These are phyloP conservation scores for Taphrina deformans DNA, from an alignment of 1,139 yeast species.

Conservation along the genomic window DNA sequence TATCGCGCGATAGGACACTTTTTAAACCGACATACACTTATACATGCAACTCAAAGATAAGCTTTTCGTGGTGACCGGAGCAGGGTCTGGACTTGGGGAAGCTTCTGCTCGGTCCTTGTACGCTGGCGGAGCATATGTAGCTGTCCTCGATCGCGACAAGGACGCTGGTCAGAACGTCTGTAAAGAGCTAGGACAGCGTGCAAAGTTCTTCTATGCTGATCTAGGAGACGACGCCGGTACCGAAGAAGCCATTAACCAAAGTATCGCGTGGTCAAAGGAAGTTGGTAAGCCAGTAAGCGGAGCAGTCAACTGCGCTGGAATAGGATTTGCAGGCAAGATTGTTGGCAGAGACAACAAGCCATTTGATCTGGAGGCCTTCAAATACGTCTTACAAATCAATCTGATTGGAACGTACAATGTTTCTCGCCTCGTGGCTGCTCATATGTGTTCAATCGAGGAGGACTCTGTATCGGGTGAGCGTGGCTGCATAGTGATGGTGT, in stretches of 20 bases:
- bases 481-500: slow-evolving; percentile 36
- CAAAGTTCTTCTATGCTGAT: slow-evolving; percentile 35
- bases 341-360: slow-evolving; percentile 36
- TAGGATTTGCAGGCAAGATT: slow-evolving; percentile 35
- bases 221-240: slow-evolving; percentile 34
- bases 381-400: slow-evolving; percentile 37
- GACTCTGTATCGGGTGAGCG: slow-evolving; percentile 37
- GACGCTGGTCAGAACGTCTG: slow-evolving; percentile 28
- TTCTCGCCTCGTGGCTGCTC: slow-evolving; percentile 36
- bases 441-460: slow-evolving; percentile 28
- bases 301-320: slow-evolving; percentile 39
- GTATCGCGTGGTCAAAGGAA: slow-evolving; percentile 32
- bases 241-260: slow-evolving; percentile 34
- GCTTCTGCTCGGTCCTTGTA: slow-evolving; percentile 36
- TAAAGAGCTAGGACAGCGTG: slow-evolving; percentile 2
- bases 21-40: too few relatives aligned
- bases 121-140: slow-evolving; percentile 36
- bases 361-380: slow-evolving; percentile 35
- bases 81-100: slow-evolving; percentile 38
- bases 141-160: slow-evolving; percentile 37
- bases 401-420: slow-evolving; percentile 37
- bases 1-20: too few relatives aligned
- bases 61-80: slow-evolving; percentile 30
- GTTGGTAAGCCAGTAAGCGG: slow-evolving; percentile 35
- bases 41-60: slow-evolving; percentile 26